Evolutionary conservation across 768 basidiomycete genomes (phyloP), one percentile per base, ranked within the genome.

Genomic region (Pleurotus giganteus): DNA sequence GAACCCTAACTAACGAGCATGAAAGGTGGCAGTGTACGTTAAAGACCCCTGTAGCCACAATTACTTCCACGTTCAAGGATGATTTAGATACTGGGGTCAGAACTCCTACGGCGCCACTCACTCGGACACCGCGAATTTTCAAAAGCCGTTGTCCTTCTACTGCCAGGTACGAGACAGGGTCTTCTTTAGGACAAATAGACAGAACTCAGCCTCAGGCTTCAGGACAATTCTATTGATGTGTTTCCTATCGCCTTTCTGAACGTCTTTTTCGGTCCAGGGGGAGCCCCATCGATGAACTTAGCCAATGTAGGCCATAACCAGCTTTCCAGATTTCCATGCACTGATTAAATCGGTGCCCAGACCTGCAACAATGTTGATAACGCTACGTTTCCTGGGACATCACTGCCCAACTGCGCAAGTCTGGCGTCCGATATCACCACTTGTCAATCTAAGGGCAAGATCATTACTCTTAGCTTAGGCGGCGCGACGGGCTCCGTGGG

Each of bases 231-330:
- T 6, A 81, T 88, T 55, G 83, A 89, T 66, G 83, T 81, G 5
- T 79, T 90, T 55, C 86, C 86, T 6, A 61, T 89, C 28, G 82
- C 87, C n/a, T 88, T 90, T 63, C 61, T 89, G 59, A 71, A 82
- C 63, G 77, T 75, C 17, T 89, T 88, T 70, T 86, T 84, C 62
- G 77, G 83, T 11, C 71, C 81, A 4, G 85, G 87, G 1, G 79
- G 79, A 26, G 66, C 77, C 15, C 88, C 88, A 21, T 80, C 79
- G 5, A 71, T 89, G 50, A 85, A 91, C 65, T 74, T 89, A 11
- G 87, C 84, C 1, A 89, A 86, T 61, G 86, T 85, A 66, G 57
- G 76, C 60, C 24, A 23, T 7, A 43, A 36, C 17, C 23, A 15
- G 29, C 34, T 2, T 17, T 47, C 26, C 17, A 28, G 36, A n/a